These are phyloP conservation scores for Lactuca saligna DNA, from an alignment of 129 eudicot species.

Conservation along the genomic window DNA sequence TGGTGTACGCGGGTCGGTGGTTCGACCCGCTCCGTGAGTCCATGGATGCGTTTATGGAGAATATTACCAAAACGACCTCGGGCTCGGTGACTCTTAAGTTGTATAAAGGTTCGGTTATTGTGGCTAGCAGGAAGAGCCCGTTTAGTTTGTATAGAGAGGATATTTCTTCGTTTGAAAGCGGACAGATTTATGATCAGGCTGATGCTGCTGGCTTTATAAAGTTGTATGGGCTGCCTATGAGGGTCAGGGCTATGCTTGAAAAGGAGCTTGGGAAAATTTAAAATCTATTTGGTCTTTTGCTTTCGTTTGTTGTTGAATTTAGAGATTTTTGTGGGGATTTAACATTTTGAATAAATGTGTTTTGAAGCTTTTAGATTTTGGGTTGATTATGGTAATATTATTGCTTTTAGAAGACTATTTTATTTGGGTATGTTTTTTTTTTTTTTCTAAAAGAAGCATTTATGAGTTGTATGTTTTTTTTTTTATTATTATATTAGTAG, in stretches of 20 bases:
- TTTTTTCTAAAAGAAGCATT: too few species aligned
- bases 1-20: constrained; percentile 97
- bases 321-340: constrained; percentile 6
- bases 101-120: constrained; percentile 84
- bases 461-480: too few species aligned
- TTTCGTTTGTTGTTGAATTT: constrained; percentile 9
- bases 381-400: neutral
- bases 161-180: constrained; percentile 89
- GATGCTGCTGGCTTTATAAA: constrained; percentile 97
- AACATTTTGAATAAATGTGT: constrained; percentile 19
- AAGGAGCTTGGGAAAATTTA: constrained; percentile 44
- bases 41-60: constrained; percentile 87
- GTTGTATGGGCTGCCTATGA: constrained; percentile 84
- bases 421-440: too few species aligned
- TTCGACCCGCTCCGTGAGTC: constrained; percentile 94
- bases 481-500: too few species aligned
- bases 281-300: neutral
- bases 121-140: constrained; percentile 75
- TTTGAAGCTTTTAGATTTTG: neutral
- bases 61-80: constrained; percentile 70
- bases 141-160: constrained; percentile 83
- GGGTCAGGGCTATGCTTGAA: constrained; percentile 98
- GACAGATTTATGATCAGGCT: constrained; percentile 90
- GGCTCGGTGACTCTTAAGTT: constrained; percentile 87
- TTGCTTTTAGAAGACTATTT: too few species aligned